Percentiles rank a stretch among this genome's conserved stretches.
Evolutionary conservation across 768 basidiomycete species (phyloP).

Genomic region (Hirschioporus abietinus): DNA sequence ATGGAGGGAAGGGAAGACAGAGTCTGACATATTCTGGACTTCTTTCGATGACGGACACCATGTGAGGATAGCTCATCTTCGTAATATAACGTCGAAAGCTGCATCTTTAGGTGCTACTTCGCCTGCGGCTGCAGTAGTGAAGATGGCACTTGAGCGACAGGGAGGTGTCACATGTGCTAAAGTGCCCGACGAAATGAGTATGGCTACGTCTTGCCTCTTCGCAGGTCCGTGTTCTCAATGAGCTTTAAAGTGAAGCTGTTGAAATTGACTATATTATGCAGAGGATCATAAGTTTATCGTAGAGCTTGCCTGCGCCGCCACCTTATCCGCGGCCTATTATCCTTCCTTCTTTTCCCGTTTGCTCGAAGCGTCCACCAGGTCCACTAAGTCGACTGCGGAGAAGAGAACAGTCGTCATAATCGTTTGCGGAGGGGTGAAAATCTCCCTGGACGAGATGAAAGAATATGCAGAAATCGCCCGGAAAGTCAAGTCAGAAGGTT

Average conservation of each 20-base stretch:
- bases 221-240: conserved; percentile 40
- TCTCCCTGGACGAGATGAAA: conserved; percentile 46
- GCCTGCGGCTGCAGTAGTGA: conserved; percentile 55
- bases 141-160: conserved; percentile 54
- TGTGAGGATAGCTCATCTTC: conserved; percentile 54
- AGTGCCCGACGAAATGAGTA: conserved; percentile 63
- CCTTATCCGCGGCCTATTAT: conserved; percentile 62
- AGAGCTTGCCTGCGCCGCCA: conserved; percentile 70
- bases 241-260: neutral
- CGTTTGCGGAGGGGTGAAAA: conserved; percentile 69
- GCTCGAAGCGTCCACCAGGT: neutral
- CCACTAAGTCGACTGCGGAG: conserved; percentile 12
- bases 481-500: conserved; percentile 28
- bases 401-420: conserved; percentile 52
- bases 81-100: conserved; percentile 55
- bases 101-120: conserved; percentile 69
- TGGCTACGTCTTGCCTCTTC: conserved; percentile 53
- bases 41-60: conserved; percentile 35
- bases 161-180: conserved; percentile 55
- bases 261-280: conserved; percentile 20
- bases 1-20: conserved; percentile 28
- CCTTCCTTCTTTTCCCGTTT: conserved; percentile 37
- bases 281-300: conserved; percentile 74
- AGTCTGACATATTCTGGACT: conserved; percentile 34
- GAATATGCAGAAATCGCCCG: conserved; percentile 32